Percentiles rank a stretch among this genome's conserved stretches.
These are phyloP conservation scores for Colletotrichum australisinense DNA, from an alignment of 2,329 filamentous ascomycete species.

Conservation along the genomic window DNA sequence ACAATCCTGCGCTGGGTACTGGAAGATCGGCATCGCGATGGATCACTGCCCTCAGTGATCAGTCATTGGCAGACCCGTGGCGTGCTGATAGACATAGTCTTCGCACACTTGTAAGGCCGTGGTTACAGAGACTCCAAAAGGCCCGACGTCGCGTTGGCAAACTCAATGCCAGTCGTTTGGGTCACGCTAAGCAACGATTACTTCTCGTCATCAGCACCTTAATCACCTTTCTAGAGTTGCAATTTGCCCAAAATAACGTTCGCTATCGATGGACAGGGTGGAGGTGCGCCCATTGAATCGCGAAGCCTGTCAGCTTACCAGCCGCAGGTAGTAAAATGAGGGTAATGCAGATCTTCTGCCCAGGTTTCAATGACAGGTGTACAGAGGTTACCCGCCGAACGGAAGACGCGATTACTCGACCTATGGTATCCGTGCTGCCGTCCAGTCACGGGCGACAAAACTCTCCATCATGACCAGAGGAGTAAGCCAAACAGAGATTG, in stretches of 20 bases:
- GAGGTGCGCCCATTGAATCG: background rate
- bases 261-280: background rate
- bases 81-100: background rate
- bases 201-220: background rate
- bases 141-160: constrained; percentile 15
- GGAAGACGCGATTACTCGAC: background rate
- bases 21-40: background rate
- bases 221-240: background rate
- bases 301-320: constrained; percentile 25
- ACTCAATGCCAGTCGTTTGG: constrained; percentile 26
- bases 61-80: background rate
- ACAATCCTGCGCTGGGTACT: background rate
- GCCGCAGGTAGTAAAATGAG: background rate
- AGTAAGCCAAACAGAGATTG: background rate
- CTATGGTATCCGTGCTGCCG: background rate
- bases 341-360: constrained; percentile 12
- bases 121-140: background rate
- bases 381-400: background rate
- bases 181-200: constrained; percentile 3
- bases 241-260: background rate
- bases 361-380: background rate
- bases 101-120: background rate
- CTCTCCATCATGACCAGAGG: background rate
- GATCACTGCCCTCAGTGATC: background rate
- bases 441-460: background rate